phyloP scores from a whole-genome alignment of 345 rosid species.

The Corchorus olitorius region DNA sequence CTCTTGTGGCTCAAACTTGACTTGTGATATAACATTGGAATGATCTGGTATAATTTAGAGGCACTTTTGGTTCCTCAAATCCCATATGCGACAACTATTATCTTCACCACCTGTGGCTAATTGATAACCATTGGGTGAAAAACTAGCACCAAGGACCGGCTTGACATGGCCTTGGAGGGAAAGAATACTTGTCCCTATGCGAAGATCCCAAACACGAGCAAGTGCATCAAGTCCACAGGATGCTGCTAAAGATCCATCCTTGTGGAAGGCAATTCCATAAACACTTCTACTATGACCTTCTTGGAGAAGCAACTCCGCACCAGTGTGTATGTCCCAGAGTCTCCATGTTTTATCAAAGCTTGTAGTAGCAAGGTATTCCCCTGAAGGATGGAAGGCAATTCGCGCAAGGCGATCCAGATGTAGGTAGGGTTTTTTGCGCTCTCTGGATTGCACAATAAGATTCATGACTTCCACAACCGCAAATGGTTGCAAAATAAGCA shows the following conservation, averaged over 20 bases:
- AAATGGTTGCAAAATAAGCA: too few species aligned
- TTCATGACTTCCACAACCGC: too few species aligned
- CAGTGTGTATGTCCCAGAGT: constrained; percentile 85
- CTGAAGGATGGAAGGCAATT: constrained; percentile 91
- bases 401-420: constrained; percentile 91
- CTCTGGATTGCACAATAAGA: too few species aligned
- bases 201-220: constrained; percentile 98
- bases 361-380: constrained; percentile 86
- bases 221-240: constrained; percentile 90
- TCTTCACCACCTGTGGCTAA: constrained; percentile 95
- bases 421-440: too few species aligned
- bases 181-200: constrained; percentile 85
- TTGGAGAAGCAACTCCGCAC: constrained; percentile 88
- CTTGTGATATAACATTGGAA: constrained; percentile 86
- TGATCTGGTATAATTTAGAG: constrained; percentile 86
- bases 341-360: constrained; percentile 99
- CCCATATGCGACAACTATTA: constrained; percentile 95
- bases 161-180: constrained; percentile 95
- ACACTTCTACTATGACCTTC: constrained; percentile 96
- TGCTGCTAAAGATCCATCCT: constrained; percentile 91
- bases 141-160: constrained; percentile 81
- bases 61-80: constrained; percentile 83
- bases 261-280: constrained; percentile 89
- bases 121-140: constrained; percentile 98
- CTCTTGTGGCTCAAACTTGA: constrained; percentile 94